Base-by-base conservation (phyloP, 164 flowering plant species). In the Magnolia sinica region DNA sequence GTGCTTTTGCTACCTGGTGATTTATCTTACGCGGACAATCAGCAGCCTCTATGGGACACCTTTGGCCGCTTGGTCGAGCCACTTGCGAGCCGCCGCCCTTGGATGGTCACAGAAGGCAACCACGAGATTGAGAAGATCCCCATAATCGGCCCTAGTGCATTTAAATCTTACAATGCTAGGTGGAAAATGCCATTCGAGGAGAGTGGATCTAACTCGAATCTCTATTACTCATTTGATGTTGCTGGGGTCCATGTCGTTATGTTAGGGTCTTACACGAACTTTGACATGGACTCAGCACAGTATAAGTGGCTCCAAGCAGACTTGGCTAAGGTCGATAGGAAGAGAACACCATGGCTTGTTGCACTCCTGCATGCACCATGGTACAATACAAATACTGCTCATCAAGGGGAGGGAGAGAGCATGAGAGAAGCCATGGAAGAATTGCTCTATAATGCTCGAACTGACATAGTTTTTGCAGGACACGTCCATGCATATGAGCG, bases 401-500 rank as follows among this genome's bases (percentile, higher is more conserved):
- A 95, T 81, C 85, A 88, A 79, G 99, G 99, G 9, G 98, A 91
- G 76, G 96, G 94, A 1, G 96, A 92, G 66, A 77, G 78, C 73
- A 96, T 96, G 97, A 91, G 91, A 68, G 73, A 79, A 66, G 86
- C 94, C 8, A 87, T 96, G 94, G 98, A 96, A 74, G 81, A 74
- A 4, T 59, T 95, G 84, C 64, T 95, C 71, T 92, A 87, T 61
- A 74, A 80, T 4, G 94, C 98, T 0, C 75, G 90, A 24, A 92
- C 89, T 2, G 99, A 95, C 75, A 76, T 89, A 9, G 94, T 93
- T 23, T 93, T 91, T 74, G 87, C 97, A 0, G 98, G 99, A 0
- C 99, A 95, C 84, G 99, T 95, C 74, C 99, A 95, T 82, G 92
- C 99, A 0, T 95, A 95, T 58, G 99, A 95, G 75, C 89, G 97